phyloP scores from a whole-genome alignment of 164 flowering plant species.

The Sextonia rubra region DNA sequence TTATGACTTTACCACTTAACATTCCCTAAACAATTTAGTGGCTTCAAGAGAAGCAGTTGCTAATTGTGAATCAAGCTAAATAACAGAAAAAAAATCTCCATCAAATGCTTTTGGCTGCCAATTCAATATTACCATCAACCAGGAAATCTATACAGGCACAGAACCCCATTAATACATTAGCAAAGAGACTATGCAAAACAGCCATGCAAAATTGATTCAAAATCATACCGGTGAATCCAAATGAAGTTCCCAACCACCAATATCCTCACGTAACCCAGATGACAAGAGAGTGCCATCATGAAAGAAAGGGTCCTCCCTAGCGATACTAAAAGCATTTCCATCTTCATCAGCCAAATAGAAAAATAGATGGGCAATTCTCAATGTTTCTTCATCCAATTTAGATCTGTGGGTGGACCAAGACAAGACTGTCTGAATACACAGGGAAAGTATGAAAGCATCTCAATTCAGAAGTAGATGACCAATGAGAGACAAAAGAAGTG shows the following conservation, averaged over 20 bases:
- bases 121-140: background rate
- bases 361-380: slow-evolving; percentile 63
- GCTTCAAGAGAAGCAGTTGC: too few species aligned
- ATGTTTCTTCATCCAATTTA: slow-evolving; percentile 34
- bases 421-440: background rate
- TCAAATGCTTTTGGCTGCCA: background rate
- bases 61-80: too few species aligned
- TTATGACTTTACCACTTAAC: too few species aligned
- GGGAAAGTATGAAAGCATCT: background rate
- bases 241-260: slow-evolving; percentile 90
- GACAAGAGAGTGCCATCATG: slow-evolving; percentile 54
- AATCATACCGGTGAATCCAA: slow-evolving; percentile 53
- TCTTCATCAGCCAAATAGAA: slow-evolving; percentile 94
- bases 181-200: background rate
- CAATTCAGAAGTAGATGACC: background rate
- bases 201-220: background rate
- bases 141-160: background rate
- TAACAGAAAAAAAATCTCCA: too few species aligned
- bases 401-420: slow-evolving; percentile 29
- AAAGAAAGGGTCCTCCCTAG: slow-evolving; percentile 27
- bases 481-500: background rate
- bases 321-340: slow-evolving; percentile 50
- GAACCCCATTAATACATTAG: background rate
- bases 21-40: too few species aligned
- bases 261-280: slow-evolving; percentile 58